phyloP scores from a whole-genome alignment of 1,139 yeast genomes.

The Taiozyma sp. region DNA sequence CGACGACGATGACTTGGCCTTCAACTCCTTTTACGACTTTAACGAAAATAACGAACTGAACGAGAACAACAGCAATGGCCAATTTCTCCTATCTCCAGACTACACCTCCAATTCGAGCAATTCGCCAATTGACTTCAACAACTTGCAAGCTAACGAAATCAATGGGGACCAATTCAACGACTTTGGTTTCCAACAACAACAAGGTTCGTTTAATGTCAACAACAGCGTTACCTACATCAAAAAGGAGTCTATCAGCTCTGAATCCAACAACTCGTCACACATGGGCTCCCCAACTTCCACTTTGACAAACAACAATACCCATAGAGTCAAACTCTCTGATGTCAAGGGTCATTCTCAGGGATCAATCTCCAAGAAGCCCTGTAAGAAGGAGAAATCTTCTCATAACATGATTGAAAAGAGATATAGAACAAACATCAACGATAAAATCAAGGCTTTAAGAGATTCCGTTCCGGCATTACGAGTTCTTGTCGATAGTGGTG shows the following conservation, averaged over 20 bases:
- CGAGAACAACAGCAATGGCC: not conserved
- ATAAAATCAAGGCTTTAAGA: conserved; percentile 58
- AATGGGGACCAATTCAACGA: not conserved
- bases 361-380: conserved; percentile 16
- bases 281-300: conserved; percentile 7
- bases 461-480: conserved; percentile 65
- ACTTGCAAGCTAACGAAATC: not conserved
- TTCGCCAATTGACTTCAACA: conserved; percentile 15
- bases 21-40: conserved; percentile 5
- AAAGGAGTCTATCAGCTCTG: not conserved
- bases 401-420: conserved; percentile 76
- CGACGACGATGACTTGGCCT: conserved; percentile 10
- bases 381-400: conserved; percentile 50
- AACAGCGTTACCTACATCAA: not conserved
- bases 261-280: conserved; percentile 4
- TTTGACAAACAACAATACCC: conserved; percentile 6
- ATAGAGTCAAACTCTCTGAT: conserved; percentile 16
- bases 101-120: conserved; percentile 16
- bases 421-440: conserved; percentile 67
- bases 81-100: conserved; percentile 16
- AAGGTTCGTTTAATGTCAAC: not conserved
- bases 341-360: conserved; percentile 22
- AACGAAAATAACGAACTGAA: not conserved
- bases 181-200: not conserved
- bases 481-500: conserved; percentile 32